A percentile compares a stretch with the other conserved stretches of the same genome.
Conservation (phyloP, 768 basidiomycete genomes). For the Pholiota microspora region DNA sequence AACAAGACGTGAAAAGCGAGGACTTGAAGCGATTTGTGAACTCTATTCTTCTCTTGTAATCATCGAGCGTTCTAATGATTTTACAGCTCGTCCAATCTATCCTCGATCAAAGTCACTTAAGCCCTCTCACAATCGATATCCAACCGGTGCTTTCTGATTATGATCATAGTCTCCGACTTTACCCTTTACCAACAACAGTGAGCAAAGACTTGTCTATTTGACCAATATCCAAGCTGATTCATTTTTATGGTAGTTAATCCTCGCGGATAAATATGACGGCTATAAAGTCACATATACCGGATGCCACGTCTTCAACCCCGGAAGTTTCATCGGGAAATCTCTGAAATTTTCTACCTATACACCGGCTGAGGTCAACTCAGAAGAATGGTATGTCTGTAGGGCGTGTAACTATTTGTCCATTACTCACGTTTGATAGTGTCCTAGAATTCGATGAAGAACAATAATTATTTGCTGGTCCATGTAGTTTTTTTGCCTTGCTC, state of each 20-base stretch:
- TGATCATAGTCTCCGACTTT: conserved; percentile 89
- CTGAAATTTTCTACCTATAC: conserved; percentile 91
- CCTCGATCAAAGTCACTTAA: conserved; percentile 93
- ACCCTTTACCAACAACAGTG: conserved; percentile 92
- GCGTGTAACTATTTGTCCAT: background rate
- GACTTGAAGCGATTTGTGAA: conserved; percentile 89
- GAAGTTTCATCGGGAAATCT: conserved; percentile 80
- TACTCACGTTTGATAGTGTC: conserved; percentile 3
- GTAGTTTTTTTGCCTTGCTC: too few species aligned
- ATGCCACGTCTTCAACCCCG: conserved; percentile 98
- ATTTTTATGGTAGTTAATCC: conserved; percentile 59
- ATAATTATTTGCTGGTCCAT: too few species aligned
- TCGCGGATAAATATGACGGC: conserved; percentile 95
- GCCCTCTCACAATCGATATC: conserved; percentile 78
- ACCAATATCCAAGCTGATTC: conserved; percentile 4
- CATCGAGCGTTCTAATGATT: background rate
- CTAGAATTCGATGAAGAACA: conserved; percentile 16
- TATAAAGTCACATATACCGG: conserved; percentile 97
- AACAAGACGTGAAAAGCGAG: conserved; percentile 72
- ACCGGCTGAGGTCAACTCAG: conserved; percentile 80
- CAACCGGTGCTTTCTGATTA: conserved; percentile 88
- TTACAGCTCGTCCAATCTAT: conserved; percentile 91
- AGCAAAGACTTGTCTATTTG: conserved; percentile 23
- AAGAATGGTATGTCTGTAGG: conserved; percentile 61
- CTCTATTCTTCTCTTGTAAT: background rate